Percentiles rank a stretch among this genome's conserved stretches.
phyloP scores from a whole-genome alignment of 2,329 filamentous ascomycete species.

The Plectosphaerella sp. region DNA sequence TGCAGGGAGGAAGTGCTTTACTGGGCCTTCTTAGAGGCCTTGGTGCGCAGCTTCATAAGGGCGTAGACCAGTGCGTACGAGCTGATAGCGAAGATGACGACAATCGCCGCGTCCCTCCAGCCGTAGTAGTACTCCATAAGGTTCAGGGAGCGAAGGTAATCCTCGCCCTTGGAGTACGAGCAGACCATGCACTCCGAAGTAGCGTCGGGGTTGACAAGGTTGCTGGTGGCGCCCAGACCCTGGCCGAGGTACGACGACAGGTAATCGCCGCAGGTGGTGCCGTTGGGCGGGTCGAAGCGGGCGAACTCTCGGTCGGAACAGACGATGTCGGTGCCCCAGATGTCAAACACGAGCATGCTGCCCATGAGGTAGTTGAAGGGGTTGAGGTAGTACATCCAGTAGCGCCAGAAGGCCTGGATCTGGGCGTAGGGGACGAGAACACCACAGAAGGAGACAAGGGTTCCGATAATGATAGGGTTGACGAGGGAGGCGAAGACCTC shows the following conservation, averaged over 20 bases:
- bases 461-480: constrained; percentile 39
- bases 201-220: constrained; percentile 57
- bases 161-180: constrained; percentile 50
- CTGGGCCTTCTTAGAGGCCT: constrained; percentile 42
- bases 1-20: no score
- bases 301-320: constrained; percentile 47
- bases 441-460: constrained; percentile 26
- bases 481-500: constrained; percentile 42
- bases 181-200: constrained; percentile 55
- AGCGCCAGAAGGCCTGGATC: constrained; percentile 18
- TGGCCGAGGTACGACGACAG: constrained; percentile 42
- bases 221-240: constrained; percentile 39
- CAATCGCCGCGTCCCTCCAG: constrained; percentile 62
- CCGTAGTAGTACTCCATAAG: constrained; percentile 57
- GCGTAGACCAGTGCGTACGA: constrained; percentile 44
- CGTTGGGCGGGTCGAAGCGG: constrained; percentile 42
- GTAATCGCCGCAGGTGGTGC: constrained; percentile 55
- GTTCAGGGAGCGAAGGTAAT: constrained; percentile 58
- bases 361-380: constrained; percentile 60
- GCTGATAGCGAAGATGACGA: constrained; percentile 49
- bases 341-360: constrained; percentile 45
- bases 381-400: constrained; percentile 52
- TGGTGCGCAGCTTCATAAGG: constrained; percentile 44
- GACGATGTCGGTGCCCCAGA: constrained; percentile 40
- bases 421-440: constrained; percentile 16